Conservation (phyloP, 768 basidiomycete genomes). For the Tephrocybe sp. region DNA sequence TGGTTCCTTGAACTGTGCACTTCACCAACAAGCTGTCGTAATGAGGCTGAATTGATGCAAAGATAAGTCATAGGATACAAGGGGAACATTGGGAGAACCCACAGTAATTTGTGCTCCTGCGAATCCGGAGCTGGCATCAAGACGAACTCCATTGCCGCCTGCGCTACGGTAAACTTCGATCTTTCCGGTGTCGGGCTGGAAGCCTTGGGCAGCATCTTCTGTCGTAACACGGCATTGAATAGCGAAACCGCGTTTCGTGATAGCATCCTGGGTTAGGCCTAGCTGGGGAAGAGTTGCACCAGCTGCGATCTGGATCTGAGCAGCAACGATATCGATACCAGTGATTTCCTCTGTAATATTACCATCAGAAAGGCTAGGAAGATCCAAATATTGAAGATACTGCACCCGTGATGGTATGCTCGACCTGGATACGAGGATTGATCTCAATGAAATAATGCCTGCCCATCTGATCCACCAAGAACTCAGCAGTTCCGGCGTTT, state of each 20-base stretch:
- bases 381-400: constrained; percentile 21
- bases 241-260: constrained; percentile 94
- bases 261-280: constrained; percentile 93
- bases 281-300: constrained; percentile 95
- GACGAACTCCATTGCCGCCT: constrained; percentile 96
- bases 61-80: neutral
- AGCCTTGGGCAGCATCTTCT: constrained; percentile 85
- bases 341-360: constrained; percentile 88
- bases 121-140: constrained; percentile 96
- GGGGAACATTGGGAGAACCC: constrained; percentile 9
- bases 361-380: constrained; percentile 1
- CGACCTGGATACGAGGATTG: constrained; percentile 99
- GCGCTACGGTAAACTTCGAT: constrained; percentile 99
- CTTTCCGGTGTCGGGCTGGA: constrained; percentile 99
- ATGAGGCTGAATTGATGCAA: constrained; percentile 73
- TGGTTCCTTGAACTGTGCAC: constrained; percentile 92
- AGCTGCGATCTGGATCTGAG: constrained; percentile 99
- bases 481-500: constrained; percentile 98
- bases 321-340: constrained; percentile 98
- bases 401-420: constrained; percentile 96
- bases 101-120: constrained; percentile 99
- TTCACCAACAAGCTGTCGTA: constrained; percentile 98
- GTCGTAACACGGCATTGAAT: constrained; percentile 99
- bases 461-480: constrained; percentile 95
- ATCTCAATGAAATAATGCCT: constrained; percentile 99